phyloP scores from a whole-genome alignment of 2,329 filamentous ascomycete genomes.

The Aspergillus sp. region DNA sequence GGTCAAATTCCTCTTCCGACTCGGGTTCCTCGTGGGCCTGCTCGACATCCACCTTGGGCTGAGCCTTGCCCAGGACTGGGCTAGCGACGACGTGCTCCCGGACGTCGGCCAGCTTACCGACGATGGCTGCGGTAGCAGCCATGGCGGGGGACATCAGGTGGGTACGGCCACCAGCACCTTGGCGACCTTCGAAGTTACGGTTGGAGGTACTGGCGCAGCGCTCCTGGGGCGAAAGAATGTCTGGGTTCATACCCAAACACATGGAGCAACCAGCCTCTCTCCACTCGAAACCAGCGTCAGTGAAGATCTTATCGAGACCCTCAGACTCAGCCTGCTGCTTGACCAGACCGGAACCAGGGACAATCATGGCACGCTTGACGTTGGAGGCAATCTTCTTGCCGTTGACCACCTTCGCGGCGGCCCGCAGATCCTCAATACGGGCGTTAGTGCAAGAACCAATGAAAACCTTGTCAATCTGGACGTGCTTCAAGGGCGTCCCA shows the following conservation, averaged over 20 bases:
- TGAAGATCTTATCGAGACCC: slow-evolving; percentile 87
- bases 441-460: slow-evolving; percentile 98
- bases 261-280: slow-evolving; percentile 97
- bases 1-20: slow-evolving; percentile 58
- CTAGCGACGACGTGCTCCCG: slow-evolving; percentile 60
- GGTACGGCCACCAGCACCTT: slow-evolving; percentile 84
- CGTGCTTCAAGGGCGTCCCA: slow-evolving; percentile 86
- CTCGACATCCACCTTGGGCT: slow-evolving; percentile 53
- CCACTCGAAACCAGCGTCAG: slow-evolving; percentile 93
- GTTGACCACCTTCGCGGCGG: slow-evolving; percentile 76
- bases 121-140: slow-evolving; percentile 85
- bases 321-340: slow-evolving; percentile 88
- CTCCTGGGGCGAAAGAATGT: slow-evolving; percentile 87
- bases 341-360: slow-evolving; percentile 89
- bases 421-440: slow-evolving; percentile 88
- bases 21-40: slow-evolving; percentile 51
- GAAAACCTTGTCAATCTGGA: slow-evolving; percentile 89
- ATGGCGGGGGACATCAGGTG: slow-evolving; percentile 97
- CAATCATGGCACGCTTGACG: slow-evolving; percentile 90
- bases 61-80: slow-evolving; percentile 44
- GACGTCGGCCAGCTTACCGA: slow-evolving; percentile 86
- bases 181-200: slow-evolving; percentile 94
- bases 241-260: slow-evolving; percentile 99
- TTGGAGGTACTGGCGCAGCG: slow-evolving; percentile 94
- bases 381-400: slow-evolving; percentile 82